Percentiles rank a stretch among this genome's conserved stretches.
These are phyloP conservation scores for Aplosporella prunicola DNA, from an alignment of 2,329 filamentous ascomycete species.

Conservation along the genomic window DNA sequence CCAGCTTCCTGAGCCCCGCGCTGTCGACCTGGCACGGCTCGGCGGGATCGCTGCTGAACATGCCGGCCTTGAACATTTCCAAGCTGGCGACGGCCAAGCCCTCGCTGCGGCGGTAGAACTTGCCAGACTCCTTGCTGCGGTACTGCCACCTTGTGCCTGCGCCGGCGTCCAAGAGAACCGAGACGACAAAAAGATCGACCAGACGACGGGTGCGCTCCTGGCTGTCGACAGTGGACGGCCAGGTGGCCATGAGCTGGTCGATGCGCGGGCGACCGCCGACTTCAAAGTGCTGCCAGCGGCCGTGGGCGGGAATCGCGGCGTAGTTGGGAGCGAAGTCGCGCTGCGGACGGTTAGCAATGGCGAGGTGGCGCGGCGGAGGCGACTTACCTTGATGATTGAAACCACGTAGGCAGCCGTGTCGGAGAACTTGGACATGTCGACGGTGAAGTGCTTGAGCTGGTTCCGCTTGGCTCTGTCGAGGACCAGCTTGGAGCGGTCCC, in stretches of 20 bases:
- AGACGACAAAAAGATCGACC: conserved; percentile 70
- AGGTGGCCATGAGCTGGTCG: conserved; percentile 59
- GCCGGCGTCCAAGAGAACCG: conserved; percentile 76
- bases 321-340: conserved; percentile 63
- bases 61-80: conserved; percentile 89
- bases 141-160: conserved; percentile 88
- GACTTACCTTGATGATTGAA: conserved; percentile 81
- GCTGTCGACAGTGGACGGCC: conserved; percentile 58
- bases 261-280: conserved; percentile 69
- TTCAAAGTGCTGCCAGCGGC: conserved; percentile 74
- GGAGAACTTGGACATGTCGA: conserved; percentile 74
- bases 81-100: conserved; percentile 68
- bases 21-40: conserved; percentile 90
- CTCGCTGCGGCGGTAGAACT: conserved; percentile 74
- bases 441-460: conserved; percentile 74
- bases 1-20: conserved; percentile 64
- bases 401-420: conserved; percentile 81
- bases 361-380: not conserved
- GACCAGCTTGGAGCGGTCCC: conserved; percentile 66
- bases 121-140: conserved; percentile 80
- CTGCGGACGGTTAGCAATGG: conserved; percentile 29
- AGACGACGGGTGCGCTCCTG: conserved; percentile 66
- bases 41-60: conserved; percentile 72
- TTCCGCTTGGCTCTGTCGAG: conserved; percentile 69
- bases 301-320: conserved; percentile 71